Evolutionary conservation across 2,329 filamentous ascomycete species (phyloP).

Genomic region (Pseudocercospora vitis): DNA sequence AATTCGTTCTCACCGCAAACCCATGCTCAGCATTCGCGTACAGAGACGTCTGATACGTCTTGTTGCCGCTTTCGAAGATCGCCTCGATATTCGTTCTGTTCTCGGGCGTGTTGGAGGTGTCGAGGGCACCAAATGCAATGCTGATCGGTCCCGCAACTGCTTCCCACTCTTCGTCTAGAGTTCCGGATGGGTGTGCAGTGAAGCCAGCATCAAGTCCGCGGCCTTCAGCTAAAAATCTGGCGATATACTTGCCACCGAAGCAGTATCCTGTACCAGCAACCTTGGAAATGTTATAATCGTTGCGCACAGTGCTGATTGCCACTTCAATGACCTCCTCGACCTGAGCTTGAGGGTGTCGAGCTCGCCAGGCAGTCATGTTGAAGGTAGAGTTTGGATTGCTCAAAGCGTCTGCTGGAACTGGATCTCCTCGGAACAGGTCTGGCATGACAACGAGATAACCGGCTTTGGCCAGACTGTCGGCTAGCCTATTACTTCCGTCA

Average conservation of each 20-base stretch:
- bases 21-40: conserved; percentile 39
- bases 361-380: conserved; percentile 46
- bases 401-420: conserved; percentile 31
- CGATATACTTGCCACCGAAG: conserved; percentile 74
- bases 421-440: conserved; percentile 40
- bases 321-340: conserved; percentile 52
- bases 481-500: conserved; percentile 27
- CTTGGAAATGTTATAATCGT: conserved; percentile 53
- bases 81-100: conserved; percentile 31
- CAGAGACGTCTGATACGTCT: conserved; percentile 37
- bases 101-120: conserved; percentile 24
- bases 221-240: conserved; percentile 59
- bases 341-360: conserved; percentile 45
- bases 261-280: conserved; percentile 71
- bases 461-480: conserved; percentile 37
- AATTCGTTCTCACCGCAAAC: conserved; percentile 37
- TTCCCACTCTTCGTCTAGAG: conserved; percentile 64
- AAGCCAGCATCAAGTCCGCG: conserved; percentile 61
- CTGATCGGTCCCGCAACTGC: conserved; percentile 67
- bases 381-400: conserved; percentile 37
- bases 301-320: conserved; percentile 49
- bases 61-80: conserved; percentile 32
- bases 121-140: conserved; percentile 50
- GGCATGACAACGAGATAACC: conserved; percentile 38
- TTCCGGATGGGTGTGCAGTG: conserved; percentile 69